Evolutionary conservation across 768 basidiomycete genomes (phyloP).

Genomic region (Tulasnella sp.): DNA sequence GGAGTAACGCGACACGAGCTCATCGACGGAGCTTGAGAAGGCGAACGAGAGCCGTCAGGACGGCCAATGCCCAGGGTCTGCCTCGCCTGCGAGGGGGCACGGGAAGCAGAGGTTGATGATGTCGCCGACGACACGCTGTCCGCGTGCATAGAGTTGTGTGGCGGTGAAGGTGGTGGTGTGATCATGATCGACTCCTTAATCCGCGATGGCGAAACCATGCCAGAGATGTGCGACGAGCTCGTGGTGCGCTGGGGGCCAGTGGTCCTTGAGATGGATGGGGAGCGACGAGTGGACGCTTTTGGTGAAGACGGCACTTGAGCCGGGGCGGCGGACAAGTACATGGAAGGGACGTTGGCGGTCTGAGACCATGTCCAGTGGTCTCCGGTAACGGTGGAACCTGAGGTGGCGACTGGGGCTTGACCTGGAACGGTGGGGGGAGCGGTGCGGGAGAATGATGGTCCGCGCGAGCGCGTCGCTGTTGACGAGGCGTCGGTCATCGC

Average conservation of each 20-base stretch:
- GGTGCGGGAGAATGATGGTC: constrained; percentile 27
- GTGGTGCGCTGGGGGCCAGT: neutral
- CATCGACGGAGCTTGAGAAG: constrained; percentile 16
- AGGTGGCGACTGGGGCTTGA: neutral
- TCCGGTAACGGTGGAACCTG: constrained; percentile 17
- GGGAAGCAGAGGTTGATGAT: constrained; percentile 25
- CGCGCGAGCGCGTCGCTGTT: constrained; percentile 8
- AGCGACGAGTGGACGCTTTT: constrained; percentile 14
- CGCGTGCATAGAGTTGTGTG: constrained; percentile 8
- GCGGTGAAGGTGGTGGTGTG: constrained; percentile 34
- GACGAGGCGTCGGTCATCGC: constrained; percentile 12
- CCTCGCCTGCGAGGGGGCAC: constrained; percentile 25
- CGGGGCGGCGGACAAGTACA: neutral
- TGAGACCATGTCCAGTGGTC: constrained; percentile 32
- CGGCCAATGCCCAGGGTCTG: constrained; percentile 17
- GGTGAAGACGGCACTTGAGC: constrained; percentile 4
- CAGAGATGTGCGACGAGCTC: constrained; percentile 23
- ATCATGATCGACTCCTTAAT: constrained; percentile 25
- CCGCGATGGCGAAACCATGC: constrained; percentile 29
- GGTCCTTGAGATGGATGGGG: constrained; percentile 2
- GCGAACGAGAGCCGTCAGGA: constrained; percentile 16
- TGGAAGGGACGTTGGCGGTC: constrained; percentile 11
- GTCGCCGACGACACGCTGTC: constrained; percentile 10
- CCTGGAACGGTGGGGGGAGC: neutral
- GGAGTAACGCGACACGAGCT: constrained; percentile 22